Evolutionary conservation across 352 stramenopile species (phyloP).

Genomic region (Phytophthora chlamydospora): DNA sequence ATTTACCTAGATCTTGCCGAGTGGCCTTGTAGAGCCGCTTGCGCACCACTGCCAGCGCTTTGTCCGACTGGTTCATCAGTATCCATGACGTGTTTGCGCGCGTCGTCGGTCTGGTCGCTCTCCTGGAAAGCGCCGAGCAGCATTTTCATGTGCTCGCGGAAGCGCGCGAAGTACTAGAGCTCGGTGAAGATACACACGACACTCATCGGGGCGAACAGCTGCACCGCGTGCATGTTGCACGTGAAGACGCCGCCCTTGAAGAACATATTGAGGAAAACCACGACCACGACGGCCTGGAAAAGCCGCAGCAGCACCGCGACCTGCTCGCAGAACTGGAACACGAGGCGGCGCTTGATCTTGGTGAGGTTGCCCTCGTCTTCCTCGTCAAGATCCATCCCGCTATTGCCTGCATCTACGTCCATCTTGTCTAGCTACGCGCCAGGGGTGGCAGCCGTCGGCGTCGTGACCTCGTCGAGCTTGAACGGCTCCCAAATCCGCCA

Average conservation of each 20-base stretch:
- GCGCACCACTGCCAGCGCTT: constrained; percentile 57
- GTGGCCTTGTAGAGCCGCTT: constrained; percentile 80
- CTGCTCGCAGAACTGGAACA: constrained; percentile 78
- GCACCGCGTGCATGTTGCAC: constrained; percentile 53
- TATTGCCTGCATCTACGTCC: constrained; percentile 31
- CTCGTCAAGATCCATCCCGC: constrained; percentile 35
- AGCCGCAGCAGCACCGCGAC: constrained; percentile 57
- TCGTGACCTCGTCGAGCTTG: constrained; percentile 46
- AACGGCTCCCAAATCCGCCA: constrained; percentile 78
- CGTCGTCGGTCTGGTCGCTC: constrained; percentile 74
- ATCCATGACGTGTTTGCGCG: constrained; percentile 71
- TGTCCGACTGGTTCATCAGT: constrained; percentile 60
- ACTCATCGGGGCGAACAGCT: constrained; percentile 58
- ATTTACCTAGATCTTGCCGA: constrained; percentile 68
- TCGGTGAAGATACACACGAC: constrained; percentile 72
- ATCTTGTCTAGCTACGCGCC: constrained; percentile 21
- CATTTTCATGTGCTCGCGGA: constrained; percentile 88
- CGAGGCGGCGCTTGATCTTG: constrained; percentile 76
- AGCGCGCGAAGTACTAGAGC: constrained; percentile 74
- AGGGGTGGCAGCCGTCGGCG: not conserved
- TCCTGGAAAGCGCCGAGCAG: constrained; percentile 81
- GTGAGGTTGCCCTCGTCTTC: constrained; percentile 50
- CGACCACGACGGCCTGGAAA: constrained; percentile 57
- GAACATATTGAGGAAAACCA: constrained; percentile 86
- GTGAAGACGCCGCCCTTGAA: constrained; percentile 78